Conservation (phyloP, 257 asterid species). For the Phtheirospermum japonicum region DNA sequence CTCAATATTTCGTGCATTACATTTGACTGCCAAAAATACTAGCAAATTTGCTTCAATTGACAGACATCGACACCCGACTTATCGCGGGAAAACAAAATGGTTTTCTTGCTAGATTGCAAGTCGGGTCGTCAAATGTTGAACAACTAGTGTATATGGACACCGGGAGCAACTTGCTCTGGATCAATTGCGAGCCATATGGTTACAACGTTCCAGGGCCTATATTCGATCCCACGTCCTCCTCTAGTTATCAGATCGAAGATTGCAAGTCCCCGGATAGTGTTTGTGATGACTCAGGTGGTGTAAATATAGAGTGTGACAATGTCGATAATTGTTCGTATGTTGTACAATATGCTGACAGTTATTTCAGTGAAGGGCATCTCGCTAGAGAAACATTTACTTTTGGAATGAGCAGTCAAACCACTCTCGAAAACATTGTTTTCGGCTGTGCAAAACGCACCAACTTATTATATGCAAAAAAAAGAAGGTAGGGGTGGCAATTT, state of each 20-base stretch:
- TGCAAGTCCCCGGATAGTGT: neutral
- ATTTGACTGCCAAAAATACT: neutral
- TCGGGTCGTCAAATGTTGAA: neutral
- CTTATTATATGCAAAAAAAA: too few species aligned
- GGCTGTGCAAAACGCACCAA: conserved; percentile 8
- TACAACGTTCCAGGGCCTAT: neutral
- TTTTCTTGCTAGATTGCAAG: neutral
- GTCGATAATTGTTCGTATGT: neutral
- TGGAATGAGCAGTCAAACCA: neutral
- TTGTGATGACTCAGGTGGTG: neutral
- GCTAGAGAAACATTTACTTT: neutral
- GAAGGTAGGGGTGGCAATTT: too few species aligned
- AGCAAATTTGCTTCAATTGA: neutral
- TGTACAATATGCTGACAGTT: neutral
- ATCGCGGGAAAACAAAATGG: neutral
- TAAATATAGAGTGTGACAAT: neutral
- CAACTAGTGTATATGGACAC: conserved; percentile 3
- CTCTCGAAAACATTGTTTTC: neutral
- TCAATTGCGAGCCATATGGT: conserved; percentile 1
- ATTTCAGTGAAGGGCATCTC: neutral
- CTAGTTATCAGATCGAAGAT: too few species aligned
- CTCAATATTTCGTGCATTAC: neutral
- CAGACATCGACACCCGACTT: neutral
- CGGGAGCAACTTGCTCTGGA: neutral
- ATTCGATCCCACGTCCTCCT: too few species aligned